A percentile compares a stretch with the other conserved stretches of the same genome.
Conservation (phyloP, 2,329 filamentous ascomycete species). For the Drechslerella stenobrocha region DNA sequence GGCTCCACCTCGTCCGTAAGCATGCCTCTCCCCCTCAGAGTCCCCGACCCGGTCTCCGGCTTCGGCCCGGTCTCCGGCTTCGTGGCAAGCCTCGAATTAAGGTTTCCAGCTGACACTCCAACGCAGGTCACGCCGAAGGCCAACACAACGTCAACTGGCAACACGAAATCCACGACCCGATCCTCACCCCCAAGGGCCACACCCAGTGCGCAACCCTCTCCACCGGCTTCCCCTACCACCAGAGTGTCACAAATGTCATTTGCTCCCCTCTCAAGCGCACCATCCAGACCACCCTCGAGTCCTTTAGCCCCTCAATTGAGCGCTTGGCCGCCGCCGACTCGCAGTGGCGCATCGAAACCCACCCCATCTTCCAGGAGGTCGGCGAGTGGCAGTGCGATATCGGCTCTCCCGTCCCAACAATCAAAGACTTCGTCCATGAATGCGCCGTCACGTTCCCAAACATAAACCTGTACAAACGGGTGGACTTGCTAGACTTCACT, state of each 20-base stretch:
- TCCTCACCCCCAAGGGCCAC: conserved; percentile 50
- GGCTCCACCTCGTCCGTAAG: conserved; percentile 42
- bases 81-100: too few relatives aligned
- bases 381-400: conserved; percentile 54
- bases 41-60: background rate
- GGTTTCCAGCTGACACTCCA: background rate
- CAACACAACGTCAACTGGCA: conserved; percentile 49
- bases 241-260: conserved; percentile 52
- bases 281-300: conserved; percentile 54
- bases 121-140: conserved; percentile 50
- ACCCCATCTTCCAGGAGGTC: conserved; percentile 54
- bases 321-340: conserved; percentile 31
- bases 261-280: conserved; percentile 55
- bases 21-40: background rate
- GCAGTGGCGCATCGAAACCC: conserved; percentile 51
- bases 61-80: background rate
- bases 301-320: conserved; percentile 51
- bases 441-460: background rate
- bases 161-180: conserved; percentile 50
- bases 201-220: conserved; percentile 49
- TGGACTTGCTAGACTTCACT: conserved; percentile 15
- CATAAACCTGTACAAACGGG: conserved; percentile 1
- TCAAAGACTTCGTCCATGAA: conserved; percentile 1
- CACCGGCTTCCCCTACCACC: conserved; percentile 41
- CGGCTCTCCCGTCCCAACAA: conserved; percentile 48